Evolutionary conservation across 148 eudicot genomes (phyloP), one percentile per base, ranked within the genome.

Genomic region (Oxyria digyna): DNA sequence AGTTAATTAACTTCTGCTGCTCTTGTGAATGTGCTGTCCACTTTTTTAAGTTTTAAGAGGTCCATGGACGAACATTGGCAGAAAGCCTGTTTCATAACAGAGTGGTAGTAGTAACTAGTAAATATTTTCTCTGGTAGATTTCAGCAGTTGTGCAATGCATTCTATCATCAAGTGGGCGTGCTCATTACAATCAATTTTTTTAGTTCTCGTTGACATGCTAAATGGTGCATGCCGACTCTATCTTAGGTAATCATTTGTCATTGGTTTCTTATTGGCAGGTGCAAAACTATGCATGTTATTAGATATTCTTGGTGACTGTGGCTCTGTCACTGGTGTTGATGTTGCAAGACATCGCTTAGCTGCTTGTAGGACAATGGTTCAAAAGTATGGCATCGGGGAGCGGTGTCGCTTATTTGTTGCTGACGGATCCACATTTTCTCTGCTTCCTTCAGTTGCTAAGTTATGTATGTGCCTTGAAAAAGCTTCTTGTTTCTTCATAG

Each of bases 361-460:
- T 43, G 99, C 99, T 74, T 85, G 97, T 78, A 78, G 97, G 77
- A 94, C 97, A 57, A 78, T 94, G 85, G 71, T 94, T 72, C 97
- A 80, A 42, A 94, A 94, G 71, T 94, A 94, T 64, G 78, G 75
- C 75, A 74, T 88, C 55, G 89, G 91, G 27, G 88, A 88, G 76
- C 91, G 62, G 62, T 91, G 97, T 52, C 91, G 99, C 65, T 97
- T 91, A 69, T 91, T 95, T 83, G 99, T 88, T 82, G 96, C 99
- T 48, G 96, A 95, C 73, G 99, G 98, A 73, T 77, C 89, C 42
- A 74, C 79, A 33, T 95, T 95, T 73, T 83, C 91, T 76, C 72
- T 91, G 62, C 41, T 68, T 62, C 96, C 97, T 27, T 24, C 76
- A 38, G 74, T 67, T 24, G 72, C 76, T 40, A 71, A 75, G 69